A percentile compares a stretch with the other conserved stretches of the same genome.
These are phyloP conservation scores for Apiospora koreana DNA, from an alignment of 2,329 filamentous ascomycete species.

Conservation along the genomic window DNA sequence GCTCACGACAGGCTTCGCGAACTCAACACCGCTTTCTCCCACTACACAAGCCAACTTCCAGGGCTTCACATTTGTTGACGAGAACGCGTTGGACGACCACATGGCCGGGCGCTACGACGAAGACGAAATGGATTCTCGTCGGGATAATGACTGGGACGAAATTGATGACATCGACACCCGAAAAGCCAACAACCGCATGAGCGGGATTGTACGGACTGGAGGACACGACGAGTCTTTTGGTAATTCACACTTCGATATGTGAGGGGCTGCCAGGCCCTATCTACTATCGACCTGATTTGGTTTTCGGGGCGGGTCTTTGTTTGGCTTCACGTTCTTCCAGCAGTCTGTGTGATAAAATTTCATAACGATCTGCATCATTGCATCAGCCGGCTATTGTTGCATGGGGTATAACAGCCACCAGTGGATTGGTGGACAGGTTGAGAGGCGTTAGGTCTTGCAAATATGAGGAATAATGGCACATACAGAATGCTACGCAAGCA, in stretches of 20 bases:
- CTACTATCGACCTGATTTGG: constrained; percentile 2
- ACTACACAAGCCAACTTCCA: constrained; percentile 98
- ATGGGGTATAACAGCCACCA: constrained; percentile 8
- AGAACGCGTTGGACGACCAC: constrained; percentile 89
- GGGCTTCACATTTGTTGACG: constrained; percentile 98
- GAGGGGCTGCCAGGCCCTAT: constrained; percentile 28
- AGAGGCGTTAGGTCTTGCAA: constrained; percentile 13
- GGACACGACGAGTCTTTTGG: constrained; percentile 65
- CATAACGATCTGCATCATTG: constrained; percentile 7
- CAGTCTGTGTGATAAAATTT: constrained; percentile 3
- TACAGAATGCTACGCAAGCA: constrained; percentile 15
- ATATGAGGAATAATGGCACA: constrained; percentile 13
- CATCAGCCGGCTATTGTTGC: constrained; percentile 14
- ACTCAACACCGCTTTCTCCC: constrained; percentile 86
- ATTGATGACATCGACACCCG: constrained; percentile 54
- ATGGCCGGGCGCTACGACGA: constrained; percentile 59
- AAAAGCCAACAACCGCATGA: constrained; percentile 59
- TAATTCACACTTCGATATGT: constrained; percentile 64
- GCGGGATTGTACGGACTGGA: constrained; percentile 59
- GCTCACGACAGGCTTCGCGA: constrained; percentile 78
- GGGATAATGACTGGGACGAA: constrained; percentile 61
- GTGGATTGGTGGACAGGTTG: constrained; percentile 9
- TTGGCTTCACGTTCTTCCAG: neutral
- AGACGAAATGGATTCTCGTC: constrained; percentile 55
- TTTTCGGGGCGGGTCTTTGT: constrained; percentile 11